phyloP scores from a whole-genome alignment of 306 rosid species.

The Lotus japonicus region DNA sequence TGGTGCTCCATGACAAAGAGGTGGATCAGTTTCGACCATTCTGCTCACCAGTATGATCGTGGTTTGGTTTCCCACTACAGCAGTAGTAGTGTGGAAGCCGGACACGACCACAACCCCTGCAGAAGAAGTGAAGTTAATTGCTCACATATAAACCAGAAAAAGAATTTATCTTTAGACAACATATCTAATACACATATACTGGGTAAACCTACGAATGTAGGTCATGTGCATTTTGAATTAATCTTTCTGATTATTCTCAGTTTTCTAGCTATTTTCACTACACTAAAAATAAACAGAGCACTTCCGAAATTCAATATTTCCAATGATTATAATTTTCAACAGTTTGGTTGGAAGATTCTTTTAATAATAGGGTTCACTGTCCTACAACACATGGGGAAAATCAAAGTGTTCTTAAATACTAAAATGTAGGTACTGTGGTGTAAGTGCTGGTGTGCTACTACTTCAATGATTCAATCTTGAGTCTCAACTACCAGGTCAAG shows the following conservation, averaged over 20 bases:
- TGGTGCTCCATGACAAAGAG: slow-evolving; percentile 8
- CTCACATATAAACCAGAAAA: slow-evolving; percentile 4
- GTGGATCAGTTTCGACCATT: slow-evolving; percentile 19
- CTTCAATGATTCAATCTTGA: too few species aligned
- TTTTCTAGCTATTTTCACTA: not conserved
- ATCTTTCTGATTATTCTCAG: not conserved
- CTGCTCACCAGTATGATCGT: slow-evolving; percentile 10
- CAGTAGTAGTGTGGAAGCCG: slow-evolving; percentile 44
- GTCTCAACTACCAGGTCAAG: too few species aligned
- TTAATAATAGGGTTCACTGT: not conserved
- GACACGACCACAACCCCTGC: slow-evolving; percentile 36
- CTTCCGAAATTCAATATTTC: not conserved
- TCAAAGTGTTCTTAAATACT: not conserved
- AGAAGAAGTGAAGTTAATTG: not conserved
- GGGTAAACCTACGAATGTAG: too few species aligned
- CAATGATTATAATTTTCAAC: not conserved
- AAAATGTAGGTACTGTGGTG: not conserved
- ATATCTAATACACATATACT: not conserved
- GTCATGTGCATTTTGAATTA: not conserved
- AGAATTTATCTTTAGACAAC: not conserved
- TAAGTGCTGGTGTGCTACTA: too few species aligned
- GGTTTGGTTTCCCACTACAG: slow-evolving; percentile 33
- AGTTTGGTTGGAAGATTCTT: too few species aligned
- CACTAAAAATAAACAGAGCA: not conserved
- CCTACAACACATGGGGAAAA: not conserved